Conservation (phyloP, 2,329 filamentous ascomycete species). For the Peltaster fructicola region DNA sequence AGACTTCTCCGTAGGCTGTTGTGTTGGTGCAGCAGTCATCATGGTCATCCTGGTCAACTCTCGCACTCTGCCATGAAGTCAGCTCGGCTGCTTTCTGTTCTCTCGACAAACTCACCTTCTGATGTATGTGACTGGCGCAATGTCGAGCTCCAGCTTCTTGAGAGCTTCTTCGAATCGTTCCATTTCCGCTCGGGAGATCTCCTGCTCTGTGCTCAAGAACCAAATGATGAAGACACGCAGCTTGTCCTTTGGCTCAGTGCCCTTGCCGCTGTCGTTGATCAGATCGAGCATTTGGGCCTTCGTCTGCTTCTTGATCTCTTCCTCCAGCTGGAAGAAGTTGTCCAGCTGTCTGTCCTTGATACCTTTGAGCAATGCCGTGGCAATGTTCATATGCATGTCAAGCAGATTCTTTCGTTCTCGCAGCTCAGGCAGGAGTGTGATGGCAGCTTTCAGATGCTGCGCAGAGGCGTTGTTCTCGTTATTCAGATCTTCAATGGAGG, state of each 20-base stretch:
- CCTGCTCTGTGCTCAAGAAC: slow-evolving; percentile 84
- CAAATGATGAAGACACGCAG: slow-evolving; percentile 90
- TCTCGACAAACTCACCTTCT: slow-evolving; percentile 44
- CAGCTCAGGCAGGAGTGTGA: slow-evolving; percentile 79
- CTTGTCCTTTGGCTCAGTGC: slow-evolving; percentile 72
- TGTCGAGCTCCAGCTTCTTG: slow-evolving; percentile 55
- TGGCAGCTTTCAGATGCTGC: slow-evolving; percentile 87
- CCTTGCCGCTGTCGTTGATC: slow-evolving; percentile 65
- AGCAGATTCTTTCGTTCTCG: slow-evolving; percentile 81
- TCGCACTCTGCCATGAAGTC: slow-evolving; percentile 43
- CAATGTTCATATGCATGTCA: slow-evolving; percentile 98
- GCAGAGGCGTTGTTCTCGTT: slow-evolving; percentile 79
- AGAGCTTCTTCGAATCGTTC: slow-evolving; percentile 74
- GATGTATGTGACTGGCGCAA: slow-evolving; percentile 65
- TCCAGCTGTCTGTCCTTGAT: slow-evolving; percentile 93
- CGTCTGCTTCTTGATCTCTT: slow-evolving; percentile 78
- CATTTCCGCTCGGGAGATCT: slow-evolving; percentile 67
- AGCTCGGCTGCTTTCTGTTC: not conserved
- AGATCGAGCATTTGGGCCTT: slow-evolving; percentile 79
- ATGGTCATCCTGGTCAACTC: slow-evolving; percentile 97
- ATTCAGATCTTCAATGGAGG: slow-evolving; percentile 79
- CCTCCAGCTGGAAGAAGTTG: slow-evolving; percentile 89
- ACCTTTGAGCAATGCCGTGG: slow-evolving; percentile 59
- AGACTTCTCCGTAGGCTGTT: slow-evolving; percentile 38
- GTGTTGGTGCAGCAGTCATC: slow-evolving; percentile 65